phyloP scores from a whole-genome alignment of 2,329 filamentous ascomycete species.

The Berkeleyomyces rouxiae region DNA sequence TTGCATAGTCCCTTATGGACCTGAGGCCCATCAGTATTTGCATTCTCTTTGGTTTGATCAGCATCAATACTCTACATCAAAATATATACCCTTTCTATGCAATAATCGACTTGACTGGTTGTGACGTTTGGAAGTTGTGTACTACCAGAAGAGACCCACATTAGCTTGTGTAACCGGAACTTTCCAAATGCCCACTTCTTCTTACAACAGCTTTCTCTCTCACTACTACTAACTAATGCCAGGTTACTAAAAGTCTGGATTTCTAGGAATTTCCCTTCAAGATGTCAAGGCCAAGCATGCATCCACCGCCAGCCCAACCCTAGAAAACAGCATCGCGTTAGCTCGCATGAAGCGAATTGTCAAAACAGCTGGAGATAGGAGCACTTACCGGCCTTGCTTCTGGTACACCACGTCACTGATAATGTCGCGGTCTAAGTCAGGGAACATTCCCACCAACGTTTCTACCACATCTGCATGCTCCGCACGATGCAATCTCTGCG shows the following conservation, averaged over 20 bases:
- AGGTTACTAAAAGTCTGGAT: background rate
- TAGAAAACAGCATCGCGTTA: slow-evolving; percentile 22
- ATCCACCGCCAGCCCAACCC: slow-evolving; percentile 72
- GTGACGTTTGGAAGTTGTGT: background rate
- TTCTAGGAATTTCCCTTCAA: slow-evolving; percentile 16
- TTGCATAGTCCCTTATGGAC: background rate
- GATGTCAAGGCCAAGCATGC: slow-evolving; percentile 57
- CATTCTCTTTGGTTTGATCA: background rate
- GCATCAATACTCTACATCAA: slow-evolving; percentile 1
- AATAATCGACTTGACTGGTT: background rate
- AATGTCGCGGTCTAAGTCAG: slow-evolving; percentile 79
- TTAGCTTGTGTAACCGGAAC: background rate
- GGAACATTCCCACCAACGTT: slow-evolving; percentile 91
- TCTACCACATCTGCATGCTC: slow-evolving; percentile 89
- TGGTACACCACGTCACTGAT: slow-evolving; percentile 94
- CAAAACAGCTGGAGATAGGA: background rate
- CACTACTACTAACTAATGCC: background rate
- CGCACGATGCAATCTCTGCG: slow-evolving; percentile 60
- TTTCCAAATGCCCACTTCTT: no score
- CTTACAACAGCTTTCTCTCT: background rate
- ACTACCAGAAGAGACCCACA: background rate
- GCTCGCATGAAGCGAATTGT: slow-evolving; percentile 13
- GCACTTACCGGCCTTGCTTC: slow-evolving; percentile 75
- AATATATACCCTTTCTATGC: slow-evolving; percentile 2
- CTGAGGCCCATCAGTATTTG: background rate